phyloP scores from a whole-genome alignment of 2,329 filamentous ascomycete genomes.

The Nemania sp. region DNA sequence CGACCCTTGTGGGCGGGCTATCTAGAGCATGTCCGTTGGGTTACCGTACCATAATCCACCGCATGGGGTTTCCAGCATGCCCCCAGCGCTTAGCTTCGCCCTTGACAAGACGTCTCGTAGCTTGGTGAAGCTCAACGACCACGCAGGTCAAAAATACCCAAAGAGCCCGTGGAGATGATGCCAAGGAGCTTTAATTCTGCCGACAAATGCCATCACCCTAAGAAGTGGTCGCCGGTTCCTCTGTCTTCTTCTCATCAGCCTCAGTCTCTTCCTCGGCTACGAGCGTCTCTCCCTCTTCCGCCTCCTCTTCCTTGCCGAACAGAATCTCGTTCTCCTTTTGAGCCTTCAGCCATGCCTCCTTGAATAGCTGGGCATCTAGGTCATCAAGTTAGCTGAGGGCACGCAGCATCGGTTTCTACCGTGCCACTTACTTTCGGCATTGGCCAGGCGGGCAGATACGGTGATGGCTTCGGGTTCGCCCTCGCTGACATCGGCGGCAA shows the following conservation, averaged over 20 bases:
- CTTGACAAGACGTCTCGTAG: conserved; percentile 20
- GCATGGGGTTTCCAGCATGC: conserved; percentile 21
- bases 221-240: conserved; percentile 31
- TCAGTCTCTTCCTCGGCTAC: conserved; percentile 38
- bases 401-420: not conserved
- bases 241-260: conserved; percentile 37
- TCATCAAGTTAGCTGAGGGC: conserved; percentile 35
- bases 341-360: conserved; percentile 95
- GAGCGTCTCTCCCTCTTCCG: conserved; percentile 32
- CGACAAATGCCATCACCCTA: conserved; percentile 10
- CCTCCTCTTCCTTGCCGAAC: conserved; percentile 57
- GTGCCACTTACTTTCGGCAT: conserved; percentile 81
- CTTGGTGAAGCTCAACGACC: conserved; percentile 9
- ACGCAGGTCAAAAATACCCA: conserved; percentile 9
- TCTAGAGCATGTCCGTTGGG: conserved; percentile 27
- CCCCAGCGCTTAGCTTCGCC: conserved; percentile 23
- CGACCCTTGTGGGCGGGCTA: conserved; percentile 29
- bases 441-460: conserved; percentile 95
- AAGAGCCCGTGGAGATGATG: conserved; percentile 11
- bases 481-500: conserved; percentile 95
- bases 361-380: conserved; percentile 92
- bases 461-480: conserved; percentile 96
- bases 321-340: conserved; percentile 94
- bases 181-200: not conserved
- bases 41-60: conserved; percentile 33